Evolutionary conservation across 1,139 yeast species (phyloP).

Genomic region (Lodderomyces margitis): DNA sequence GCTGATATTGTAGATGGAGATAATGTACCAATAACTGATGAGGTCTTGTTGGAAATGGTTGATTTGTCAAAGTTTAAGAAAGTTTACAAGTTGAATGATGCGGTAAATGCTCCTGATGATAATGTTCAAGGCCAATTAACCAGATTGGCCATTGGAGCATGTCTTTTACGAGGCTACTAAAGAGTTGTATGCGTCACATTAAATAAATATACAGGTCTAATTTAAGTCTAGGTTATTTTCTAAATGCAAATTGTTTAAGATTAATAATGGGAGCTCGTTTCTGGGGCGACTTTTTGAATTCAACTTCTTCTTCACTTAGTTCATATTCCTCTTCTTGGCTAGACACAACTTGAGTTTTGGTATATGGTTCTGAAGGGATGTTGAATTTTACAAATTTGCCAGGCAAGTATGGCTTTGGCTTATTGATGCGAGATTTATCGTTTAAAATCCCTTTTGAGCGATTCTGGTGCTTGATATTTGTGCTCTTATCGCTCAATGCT

Average conservation of each 20-base stretch:
- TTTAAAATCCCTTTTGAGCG: background rate
- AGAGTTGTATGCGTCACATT: background rate
- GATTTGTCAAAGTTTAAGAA: constrained; percentile 36
- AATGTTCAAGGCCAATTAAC: constrained; percentile 27
- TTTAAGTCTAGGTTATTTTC: constrained; percentile 4
- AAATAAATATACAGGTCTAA: background rate
- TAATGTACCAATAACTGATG: constrained; percentile 23
- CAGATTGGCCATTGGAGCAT: constrained; percentile 38
- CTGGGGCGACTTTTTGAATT: background rate
- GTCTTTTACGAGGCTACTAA: constrained; percentile 37
- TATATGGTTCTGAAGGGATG: constrained; percentile 1
- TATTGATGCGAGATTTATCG: background rate
- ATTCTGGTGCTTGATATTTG: background rate
- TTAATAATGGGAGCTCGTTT: constrained; percentile 8
- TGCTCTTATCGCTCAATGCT: constrained; percentile 4
- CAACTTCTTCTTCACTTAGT: constrained; percentile 5
- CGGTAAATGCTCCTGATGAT: constrained; percentile 18
- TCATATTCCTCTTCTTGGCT: constrained; percentile 10
- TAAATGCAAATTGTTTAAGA: constrained; percentile 15
- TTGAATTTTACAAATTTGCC: background rate
- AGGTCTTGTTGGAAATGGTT: constrained; percentile 20
- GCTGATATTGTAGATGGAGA: constrained; percentile 14
- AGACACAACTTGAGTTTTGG: background rate
- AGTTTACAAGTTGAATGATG: constrained; percentile 38
- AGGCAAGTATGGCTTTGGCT: background rate